phyloP scores from a whole-genome alignment of 257 asterid genomes.

The Gardenia jasminoides region DNA sequence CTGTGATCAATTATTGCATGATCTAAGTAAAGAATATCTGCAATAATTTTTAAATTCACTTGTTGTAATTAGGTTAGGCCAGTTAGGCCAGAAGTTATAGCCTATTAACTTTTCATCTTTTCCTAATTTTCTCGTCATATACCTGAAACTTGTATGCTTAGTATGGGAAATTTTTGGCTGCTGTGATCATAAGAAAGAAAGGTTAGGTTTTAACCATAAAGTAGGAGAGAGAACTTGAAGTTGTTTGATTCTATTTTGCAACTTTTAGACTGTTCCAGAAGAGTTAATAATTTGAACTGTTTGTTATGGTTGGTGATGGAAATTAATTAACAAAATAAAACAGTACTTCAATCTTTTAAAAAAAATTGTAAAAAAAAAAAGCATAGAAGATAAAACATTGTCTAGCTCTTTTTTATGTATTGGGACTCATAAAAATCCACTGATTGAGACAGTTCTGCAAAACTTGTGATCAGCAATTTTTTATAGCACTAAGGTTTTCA shows the following conservation, averaged over 20 bases:
- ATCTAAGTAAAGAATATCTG: no score
- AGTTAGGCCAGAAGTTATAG: no score
- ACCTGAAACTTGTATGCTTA: no score
- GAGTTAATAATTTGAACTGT: not conserved
- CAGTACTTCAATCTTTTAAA: not conserved
- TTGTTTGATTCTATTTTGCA: not conserved
- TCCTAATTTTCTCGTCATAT: no score
- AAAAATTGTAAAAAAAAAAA: no score
- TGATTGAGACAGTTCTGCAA: conserved; percentile 16
- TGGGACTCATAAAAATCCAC: not conserved
- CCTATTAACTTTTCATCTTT: no score
- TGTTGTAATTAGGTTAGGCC: no score
- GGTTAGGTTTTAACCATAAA: no score
- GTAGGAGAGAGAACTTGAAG: not conserved
- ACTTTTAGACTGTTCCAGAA: not conserved
- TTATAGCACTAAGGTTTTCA: conserved; percentile 4
- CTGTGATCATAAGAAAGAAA: not conserved
- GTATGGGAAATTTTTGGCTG: not conserved
- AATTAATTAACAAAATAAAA: not conserved
- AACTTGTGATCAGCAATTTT: not conserved
- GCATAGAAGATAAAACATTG: not conserved
- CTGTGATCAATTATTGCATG: no score
- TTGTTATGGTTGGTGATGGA: conserved; percentile 7
- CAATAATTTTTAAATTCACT: no score
- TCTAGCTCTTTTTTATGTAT: conserved; percentile 4